A percentile compares a stretch with the other conserved stretches of the same genome.
These are phyloP conservation scores for Dichomitus squalens DNA, from an alignment of 1,284 basidiomycete genomes.

Conservation along the genomic window DNA sequence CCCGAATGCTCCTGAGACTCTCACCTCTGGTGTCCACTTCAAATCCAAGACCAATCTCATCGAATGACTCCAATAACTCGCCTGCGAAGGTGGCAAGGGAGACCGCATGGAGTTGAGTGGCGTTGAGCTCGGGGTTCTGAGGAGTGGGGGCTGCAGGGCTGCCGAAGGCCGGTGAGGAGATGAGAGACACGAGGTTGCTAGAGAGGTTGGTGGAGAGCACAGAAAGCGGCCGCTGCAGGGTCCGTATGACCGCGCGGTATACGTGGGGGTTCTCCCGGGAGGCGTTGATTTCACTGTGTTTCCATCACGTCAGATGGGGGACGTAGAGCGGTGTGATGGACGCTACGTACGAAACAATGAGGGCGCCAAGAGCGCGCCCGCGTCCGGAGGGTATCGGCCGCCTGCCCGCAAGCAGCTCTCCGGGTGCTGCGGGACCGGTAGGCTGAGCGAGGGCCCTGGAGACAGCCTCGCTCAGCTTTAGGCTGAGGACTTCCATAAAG, in stretches of 20 bases:
- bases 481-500: conserved; percentile 72
- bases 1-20: conserved; percentile 63
- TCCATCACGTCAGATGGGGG: conserved; percentile 9
- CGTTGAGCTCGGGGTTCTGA: conserved; percentile 54
- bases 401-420: conserved; percentile 60
- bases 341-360: conserved; percentile 66
- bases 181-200: conserved; percentile 60
- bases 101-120: conserved; percentile 72
- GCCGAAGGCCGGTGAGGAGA: conserved; percentile 66
- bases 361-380: conserved; percentile 61
- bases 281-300: conserved; percentile 64
- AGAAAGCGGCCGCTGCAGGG: conserved; percentile 73
- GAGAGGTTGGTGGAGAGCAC: conserved; percentile 73
- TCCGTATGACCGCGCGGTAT: conserved; percentile 68
- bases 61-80: conserved; percentile 70
- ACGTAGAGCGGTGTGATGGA: conserved; percentile 13
- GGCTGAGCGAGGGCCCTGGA: conserved; percentile 73
- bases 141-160: conserved; percentile 51
- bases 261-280: conserved; percentile 64
- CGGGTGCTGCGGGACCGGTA: conserved; percentile 46
- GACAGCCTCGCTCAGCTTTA: conserved; percentile 80
- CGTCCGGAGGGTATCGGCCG: conserved; percentile 71
- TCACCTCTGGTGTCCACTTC: conserved; percentile 66
- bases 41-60: conserved; percentile 60
- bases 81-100: conserved; percentile 67